Evolutionary conservation across 495 filamentous ascomycete species (phyloP), one percentile per base, ranked within the genome.

Genomic region (Mytilinidion resinicola): DNA sequence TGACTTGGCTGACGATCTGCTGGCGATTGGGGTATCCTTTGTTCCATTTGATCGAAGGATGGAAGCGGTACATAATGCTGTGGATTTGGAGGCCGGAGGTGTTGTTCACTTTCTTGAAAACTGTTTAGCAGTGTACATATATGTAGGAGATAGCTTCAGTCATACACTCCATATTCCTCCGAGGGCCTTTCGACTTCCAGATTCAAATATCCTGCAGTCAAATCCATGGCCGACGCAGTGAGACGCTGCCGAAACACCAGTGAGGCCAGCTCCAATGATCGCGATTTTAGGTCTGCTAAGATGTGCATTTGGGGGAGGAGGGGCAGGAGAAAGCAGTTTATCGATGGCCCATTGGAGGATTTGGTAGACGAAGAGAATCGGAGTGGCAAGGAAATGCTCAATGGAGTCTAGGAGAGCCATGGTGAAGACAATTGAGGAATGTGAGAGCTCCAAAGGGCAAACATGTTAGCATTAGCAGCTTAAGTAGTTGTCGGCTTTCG

Each of bases 161-260:
- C 82, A 70, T 70, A 89, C 86, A 68, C 84, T 89, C 89, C 89
- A 95, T 37, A 95, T 95, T 1, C 89, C 90, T 46, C 89, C 90
- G 3, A 92, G 61, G 30, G 80, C 76, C 7, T 84, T 74, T 55
- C 79, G 73, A 4, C 77, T 63, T 25, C 87, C 83, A 2, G 81
- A 78, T 66, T 93, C 89, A 61, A 95, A 92, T 36, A 95, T 80
- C 30, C 77, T 75, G 4, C 89, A 85, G 67, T 93, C 88, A 56
- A 91, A 91, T 47, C 89, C 87, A 82, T 95, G 88, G 11, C 88
- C 89, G 33, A 92, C 82, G 71, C 88, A 91, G 70, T 95, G 89
- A 6, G 87, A 83, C 4, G 90, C 90, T 8, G 87, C 82, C 0
- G 87, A 89, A 3, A 95, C 82, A 41, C 90, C 90, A 0, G 89